A percentile compares a stretch with the other conserved stretches of the same genome.
Evolutionary conservation across 345 rosid species (phyloP).

Genomic region (Physaria fendleri): DNA sequence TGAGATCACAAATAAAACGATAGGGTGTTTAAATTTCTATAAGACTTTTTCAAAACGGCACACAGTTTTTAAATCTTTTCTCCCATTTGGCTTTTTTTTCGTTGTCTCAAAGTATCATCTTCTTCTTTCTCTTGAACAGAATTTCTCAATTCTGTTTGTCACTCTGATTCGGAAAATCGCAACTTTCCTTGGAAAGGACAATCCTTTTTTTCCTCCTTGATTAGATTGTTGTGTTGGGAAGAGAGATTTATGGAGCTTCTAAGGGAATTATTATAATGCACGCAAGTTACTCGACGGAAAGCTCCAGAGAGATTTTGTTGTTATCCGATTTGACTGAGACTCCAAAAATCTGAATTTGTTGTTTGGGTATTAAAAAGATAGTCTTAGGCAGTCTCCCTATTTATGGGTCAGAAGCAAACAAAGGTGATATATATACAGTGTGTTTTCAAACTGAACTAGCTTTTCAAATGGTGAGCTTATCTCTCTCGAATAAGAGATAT

Average conservation of each 20-base stretch:
- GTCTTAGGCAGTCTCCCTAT: no score
- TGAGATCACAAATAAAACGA: neutral
- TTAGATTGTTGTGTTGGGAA: neutral
- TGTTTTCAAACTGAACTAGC: no score
- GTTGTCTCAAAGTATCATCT: neutral
- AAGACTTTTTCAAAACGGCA: neutral
- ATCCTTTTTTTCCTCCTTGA: neutral
- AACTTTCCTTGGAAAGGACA: no score
- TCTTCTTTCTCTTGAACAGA: slow-evolving; percentile 5
- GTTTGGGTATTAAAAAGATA: slow-evolving; percentile 12
- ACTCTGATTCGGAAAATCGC: no score
- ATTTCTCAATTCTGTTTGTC: neutral
- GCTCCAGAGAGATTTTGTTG: neutral
- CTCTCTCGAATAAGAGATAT: slow-evolving; percentile 37
- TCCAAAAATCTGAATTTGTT: neutral
- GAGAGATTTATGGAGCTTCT: neutral
- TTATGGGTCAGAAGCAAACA: no score
- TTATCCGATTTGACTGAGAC: neutral
- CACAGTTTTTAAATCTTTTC: neutral
- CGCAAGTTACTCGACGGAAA: slow-evolving; percentile 19
- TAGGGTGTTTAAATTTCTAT: neutral
- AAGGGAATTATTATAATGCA: slow-evolving; percentile 3
- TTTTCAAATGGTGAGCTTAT: slow-evolving; percentile 36
- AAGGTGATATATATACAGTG: no score
- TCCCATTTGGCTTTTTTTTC: neutral